phyloP scores from a whole-genome alignment of 2,329 filamentous ascomycete species.

The Byssoonygena ceratinophila region DNA sequence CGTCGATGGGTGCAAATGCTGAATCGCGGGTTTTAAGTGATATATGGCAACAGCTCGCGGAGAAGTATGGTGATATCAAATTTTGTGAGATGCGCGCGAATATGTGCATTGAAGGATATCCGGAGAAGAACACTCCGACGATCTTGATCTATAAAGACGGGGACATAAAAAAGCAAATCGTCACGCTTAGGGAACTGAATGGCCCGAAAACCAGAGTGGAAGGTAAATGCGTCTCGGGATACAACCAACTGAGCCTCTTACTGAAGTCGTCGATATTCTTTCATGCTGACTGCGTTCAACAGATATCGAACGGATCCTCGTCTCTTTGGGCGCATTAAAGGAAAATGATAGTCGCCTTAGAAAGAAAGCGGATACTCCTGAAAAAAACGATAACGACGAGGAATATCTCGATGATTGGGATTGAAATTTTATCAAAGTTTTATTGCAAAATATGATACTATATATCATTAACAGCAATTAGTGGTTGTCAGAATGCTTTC shows the following conservation, averaged over 20 bases:
- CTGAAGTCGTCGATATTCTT: background rate
- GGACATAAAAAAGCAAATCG: conserved; percentile 80
- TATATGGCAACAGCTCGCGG: conserved; percentile 73
- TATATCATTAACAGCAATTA: too few relatives aligned
- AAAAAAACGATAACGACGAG: conserved; percentile 43
- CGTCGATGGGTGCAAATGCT: conserved; percentile 64
- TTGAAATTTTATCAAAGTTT: conserved; percentile 27
- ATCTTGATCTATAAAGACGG: conserved; percentile 86
- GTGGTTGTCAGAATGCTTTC: too few relatives aligned
- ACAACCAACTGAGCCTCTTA: background rate
- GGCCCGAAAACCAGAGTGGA: conserved; percentile 60
- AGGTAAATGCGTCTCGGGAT: conserved; percentile 25
- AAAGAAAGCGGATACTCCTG: conserved; percentile 45
- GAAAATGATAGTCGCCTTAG: conserved; percentile 68
- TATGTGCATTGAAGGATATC: conserved; percentile 93
- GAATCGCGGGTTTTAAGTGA: conserved; percentile 77
- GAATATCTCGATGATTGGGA: conserved; percentile 50
- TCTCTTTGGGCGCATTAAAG: conserved; percentile 70
- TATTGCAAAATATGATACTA: too few relatives aligned
- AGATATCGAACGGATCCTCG: conserved; percentile 69
- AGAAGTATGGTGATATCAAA: conserved; percentile 85
- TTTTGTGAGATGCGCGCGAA: conserved; percentile 92
- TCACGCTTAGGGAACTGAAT: conserved; percentile 72
- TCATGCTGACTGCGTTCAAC: conserved; percentile 5
- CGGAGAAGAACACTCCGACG: conserved; percentile 87